Conservation (phyloP, 768 basidiomycete species). For the Clitopilus passeckerianus region DNA sequence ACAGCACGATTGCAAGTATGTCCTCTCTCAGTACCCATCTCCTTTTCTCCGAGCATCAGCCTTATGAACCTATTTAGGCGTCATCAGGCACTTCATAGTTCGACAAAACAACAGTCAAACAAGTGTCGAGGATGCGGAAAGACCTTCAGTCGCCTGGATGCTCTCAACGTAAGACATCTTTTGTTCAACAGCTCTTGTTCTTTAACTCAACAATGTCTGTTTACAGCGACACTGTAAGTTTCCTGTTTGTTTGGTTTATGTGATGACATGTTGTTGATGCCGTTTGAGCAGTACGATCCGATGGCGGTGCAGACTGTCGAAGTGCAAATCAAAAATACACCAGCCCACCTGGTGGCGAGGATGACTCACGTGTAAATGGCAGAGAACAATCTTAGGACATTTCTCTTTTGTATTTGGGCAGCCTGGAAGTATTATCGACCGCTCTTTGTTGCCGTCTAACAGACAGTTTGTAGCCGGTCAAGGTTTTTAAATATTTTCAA, state of each 20-base stretch:
- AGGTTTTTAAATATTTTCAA: background rate
- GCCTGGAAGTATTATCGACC: background rate
- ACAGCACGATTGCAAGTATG: conserved; percentile 96
- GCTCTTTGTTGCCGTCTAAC: conserved; percentile 2
- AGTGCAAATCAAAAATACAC: conserved; percentile 34
- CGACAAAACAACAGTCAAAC: conserved; percentile 77
- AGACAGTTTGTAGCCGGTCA: background rate
- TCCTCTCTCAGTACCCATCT: conserved; percentile 14
- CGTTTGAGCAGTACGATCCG: conserved; percentile 64
- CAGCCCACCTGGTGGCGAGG: background rate
- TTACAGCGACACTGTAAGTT: conserved; percentile 72
- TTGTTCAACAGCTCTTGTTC: conserved; percentile 12
- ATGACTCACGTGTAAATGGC: conserved; percentile 1
- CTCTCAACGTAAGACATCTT: conserved; percentile 74
- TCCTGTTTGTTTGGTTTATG: conserved; percentile 9
- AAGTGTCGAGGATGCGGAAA: conserved; percentile 91
- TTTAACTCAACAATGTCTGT: conserved; percentile 12
- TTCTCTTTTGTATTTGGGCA: background rate
- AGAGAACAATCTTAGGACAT: background rate
- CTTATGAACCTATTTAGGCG: conserved; percentile 42
- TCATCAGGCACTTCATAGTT: conserved; percentile 80
- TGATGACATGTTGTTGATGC: conserved; percentile 7
- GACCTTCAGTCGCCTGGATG: conserved; percentile 91
- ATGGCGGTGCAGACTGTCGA: conserved; percentile 78
- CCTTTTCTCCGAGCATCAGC: conserved; percentile 2